phyloP scores from a whole-genome alignment of 768 basidiomycete genomes.

The Rhodotorula babjevae region DNA sequence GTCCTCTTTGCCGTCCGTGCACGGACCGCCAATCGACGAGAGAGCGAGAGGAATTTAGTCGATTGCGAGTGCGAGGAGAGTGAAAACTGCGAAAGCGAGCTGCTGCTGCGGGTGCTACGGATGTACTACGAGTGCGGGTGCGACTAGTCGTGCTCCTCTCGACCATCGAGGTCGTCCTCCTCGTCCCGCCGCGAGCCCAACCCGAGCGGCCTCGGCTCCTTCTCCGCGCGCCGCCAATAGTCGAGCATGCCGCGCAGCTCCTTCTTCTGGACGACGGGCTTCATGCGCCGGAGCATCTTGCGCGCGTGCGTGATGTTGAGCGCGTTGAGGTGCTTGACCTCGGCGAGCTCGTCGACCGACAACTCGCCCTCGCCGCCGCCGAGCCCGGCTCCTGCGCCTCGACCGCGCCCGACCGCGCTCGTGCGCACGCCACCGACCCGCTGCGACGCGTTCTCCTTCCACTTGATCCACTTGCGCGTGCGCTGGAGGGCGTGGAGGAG shows the following conservation, averaged over 20 bases:
- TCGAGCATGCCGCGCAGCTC: background rate
- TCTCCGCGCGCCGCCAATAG: conserved; percentile 3
- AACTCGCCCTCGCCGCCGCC: background rate
- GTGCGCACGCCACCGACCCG: background rate
- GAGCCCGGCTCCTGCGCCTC: background rate
- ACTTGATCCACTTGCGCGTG: background rate
- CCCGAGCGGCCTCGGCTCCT: background rate
- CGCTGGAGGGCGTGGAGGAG: background rate
- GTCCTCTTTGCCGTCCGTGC: too few species aligned
- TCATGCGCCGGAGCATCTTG: background rate
- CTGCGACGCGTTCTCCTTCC: conserved; percentile 1
- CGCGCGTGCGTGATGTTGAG: background rate
- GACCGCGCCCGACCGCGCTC: background rate
- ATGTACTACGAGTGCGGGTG: background rate
- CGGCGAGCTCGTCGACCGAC: background rate
- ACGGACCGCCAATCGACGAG: too few species aligned
- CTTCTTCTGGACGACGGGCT: background rate
- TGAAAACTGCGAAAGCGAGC: too few species aligned
- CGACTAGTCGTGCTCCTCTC: too few species aligned
- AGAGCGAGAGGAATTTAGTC: too few species aligned
- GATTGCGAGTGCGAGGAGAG: background rate
- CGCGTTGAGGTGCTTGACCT: background rate
- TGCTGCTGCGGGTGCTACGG: too few species aligned
- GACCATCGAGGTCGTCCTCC: background rate
- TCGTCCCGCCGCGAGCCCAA: background rate